phyloP scores from a whole-genome alignment of 2,329 filamentous ascomycete species.

The Aspergillus aculeatinus region DNA sequence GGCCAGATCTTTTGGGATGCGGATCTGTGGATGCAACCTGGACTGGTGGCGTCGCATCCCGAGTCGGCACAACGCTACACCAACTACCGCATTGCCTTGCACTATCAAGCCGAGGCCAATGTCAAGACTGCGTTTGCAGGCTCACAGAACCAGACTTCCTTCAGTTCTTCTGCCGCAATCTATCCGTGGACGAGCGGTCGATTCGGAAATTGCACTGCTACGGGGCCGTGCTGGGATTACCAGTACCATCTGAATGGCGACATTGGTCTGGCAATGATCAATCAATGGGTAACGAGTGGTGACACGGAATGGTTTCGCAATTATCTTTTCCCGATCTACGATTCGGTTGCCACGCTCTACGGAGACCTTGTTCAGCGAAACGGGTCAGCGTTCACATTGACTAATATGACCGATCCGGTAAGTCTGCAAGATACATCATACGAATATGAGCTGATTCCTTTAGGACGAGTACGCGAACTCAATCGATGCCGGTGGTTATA shows the following conservation, averaged over 20 bases:
- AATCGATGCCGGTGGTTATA: slow-evolving; percentile 67
- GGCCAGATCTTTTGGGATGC: slow-evolving; percentile 67
- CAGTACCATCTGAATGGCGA: slow-evolving; percentile 71
- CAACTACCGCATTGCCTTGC: slow-evolving; percentile 61
- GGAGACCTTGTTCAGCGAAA: slow-evolving; percentile 61
- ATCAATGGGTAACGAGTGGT: slow-evolving; percentile 61
- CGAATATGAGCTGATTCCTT: background rate
- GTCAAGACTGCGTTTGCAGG: slow-evolving; percentile 55
- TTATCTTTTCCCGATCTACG: slow-evolving; percentile 61
- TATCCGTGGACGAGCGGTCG: slow-evolving; percentile 68
- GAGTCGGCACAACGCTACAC: slow-evolving; percentile 62
- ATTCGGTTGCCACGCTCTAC: slow-evolving; percentile 63
- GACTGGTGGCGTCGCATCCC: slow-evolving; percentile 63
- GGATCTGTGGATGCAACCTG: slow-evolving; percentile 68
- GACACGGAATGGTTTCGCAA: slow-evolving; percentile 57
- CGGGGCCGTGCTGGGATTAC: slow-evolving; percentile 67
- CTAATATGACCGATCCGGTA: slow-evolving; percentile 71
- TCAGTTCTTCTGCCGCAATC: slow-evolving; percentile 58
- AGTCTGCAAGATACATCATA: slow-evolving; percentile 15
- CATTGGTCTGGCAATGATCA: slow-evolving; percentile 62
- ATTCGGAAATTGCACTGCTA: slow-evolving; percentile 67
- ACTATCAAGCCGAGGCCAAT: slow-evolving; percentile 61
- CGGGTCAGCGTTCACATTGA: slow-evolving; percentile 53
- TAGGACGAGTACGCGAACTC: slow-evolving; percentile 67
- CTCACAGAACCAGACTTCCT: slow-evolving; percentile 60